Evolutionary conservation across 306 rosid species (phyloP), one percentile per base, ranked within the genome.

Genomic region (Prunus fruticosa): DNA sequence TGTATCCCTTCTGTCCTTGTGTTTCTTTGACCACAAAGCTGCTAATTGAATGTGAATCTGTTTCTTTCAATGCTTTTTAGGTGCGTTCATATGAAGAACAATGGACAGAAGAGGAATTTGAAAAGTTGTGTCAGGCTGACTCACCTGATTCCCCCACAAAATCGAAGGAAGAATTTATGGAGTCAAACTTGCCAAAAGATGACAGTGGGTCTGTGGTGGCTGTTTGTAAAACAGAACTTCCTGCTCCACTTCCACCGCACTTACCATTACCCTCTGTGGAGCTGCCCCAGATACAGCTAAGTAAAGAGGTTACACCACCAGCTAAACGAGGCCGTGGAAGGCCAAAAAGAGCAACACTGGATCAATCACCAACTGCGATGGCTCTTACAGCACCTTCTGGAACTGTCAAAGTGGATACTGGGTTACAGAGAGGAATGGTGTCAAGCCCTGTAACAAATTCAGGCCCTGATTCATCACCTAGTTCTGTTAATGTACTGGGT

Each of bases 21-120:
- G 68, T 22, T 62, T 43, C 2, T 60, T 73, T 15, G 56, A 11
- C 50, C 30, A 63, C 52, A 13, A 72, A 27, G 52, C 23, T 62
- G 69, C 50, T 63, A 50, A 49, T 82, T 61, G 69, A 81, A 54
- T 50, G 34, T 20, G 20, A 47, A 52, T 28, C 47, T 72, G 63
- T 63, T 57, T 38, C 41, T 73, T 60, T n/a, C 62, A 50, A 43
- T 63, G 46, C 30, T 82, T 70, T 74, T 72, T 71, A 96, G 99
- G 98, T 96, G 74, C 98, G 98, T 73, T 91, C 97, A 41, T 96
- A 96, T 76, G 99, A 96, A 87, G 99, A 96, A 83, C 98, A 96
- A 83, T 96, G 94, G 98, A 96, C 99, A 47, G 99, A 96, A 79
- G 99, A 96, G 81, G 99, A 96, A 81, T 96, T 96, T 81, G 99